Base-by-base conservation (phyloP, 805 yeast genomes). In the Ogataea trehalophila region DNA sequence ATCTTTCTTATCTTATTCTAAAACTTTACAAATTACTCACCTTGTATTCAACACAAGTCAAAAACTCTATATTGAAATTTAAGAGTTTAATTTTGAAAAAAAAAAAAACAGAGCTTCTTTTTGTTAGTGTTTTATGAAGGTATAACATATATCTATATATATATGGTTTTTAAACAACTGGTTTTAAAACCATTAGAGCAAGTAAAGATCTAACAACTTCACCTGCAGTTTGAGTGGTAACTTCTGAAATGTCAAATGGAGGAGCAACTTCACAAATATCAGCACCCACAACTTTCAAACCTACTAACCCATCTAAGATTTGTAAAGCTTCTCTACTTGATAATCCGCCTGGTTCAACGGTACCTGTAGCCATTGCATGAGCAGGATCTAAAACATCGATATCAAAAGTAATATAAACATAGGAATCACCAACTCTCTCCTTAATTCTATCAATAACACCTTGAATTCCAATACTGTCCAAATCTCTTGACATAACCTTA, bases 321-420 rank as follows among this genome's bases (percentile, higher is more conserved):
- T 72, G 64, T 41, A 81, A 73, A 41, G 83, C 66, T 60, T 84
- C 90, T 41, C 90, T 69, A 1, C 82, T 69, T 11, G 81, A 71
- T 73, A 83, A 77, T 6, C 89, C 90, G 16, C 91, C 91, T 3
- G 76, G 77, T 60, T 85, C 91, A 54, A 83, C 79, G 4, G 91
- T 83, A n/a, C 91, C 91, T 0, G 91, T 85, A 0, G 85, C 90
- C 16, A 53, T 53, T 13, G 89, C 88, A 1, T 88, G 88, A 5
- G 85, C 80, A 1, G 90, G 89, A 59, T 85, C 90, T 48, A 85
- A 66, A 6, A 80, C 84, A 59, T 82, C 87, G 42, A 79, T 77
- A 59, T 73, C 78, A 39, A 73, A 69, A 2, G 74, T 61, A 16
- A 73, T 66, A 55, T 73, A 73, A 8, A 72, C 75, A 0, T 76